A percentile compares a stretch with the other conserved stretches of the same genome.
These are phyloP conservation scores for Allium fistulosum DNA, from an alignment of 106 monocot species.

Conservation along the genomic window DNA sequence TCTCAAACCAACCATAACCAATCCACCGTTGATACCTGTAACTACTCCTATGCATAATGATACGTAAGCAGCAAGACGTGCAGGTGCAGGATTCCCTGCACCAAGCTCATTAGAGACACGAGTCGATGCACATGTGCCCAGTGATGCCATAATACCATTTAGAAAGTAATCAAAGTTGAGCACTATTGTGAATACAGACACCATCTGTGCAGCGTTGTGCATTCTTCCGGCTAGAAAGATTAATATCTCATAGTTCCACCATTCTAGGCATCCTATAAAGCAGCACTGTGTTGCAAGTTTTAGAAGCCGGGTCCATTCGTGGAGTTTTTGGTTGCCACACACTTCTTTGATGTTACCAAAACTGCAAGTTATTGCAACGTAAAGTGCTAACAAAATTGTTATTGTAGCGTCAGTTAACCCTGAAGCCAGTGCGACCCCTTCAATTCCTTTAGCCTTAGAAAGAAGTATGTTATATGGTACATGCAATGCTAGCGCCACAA, in stretches of 20 bases:
- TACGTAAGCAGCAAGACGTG: constrained; percentile 23
- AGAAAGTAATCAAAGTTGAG: constrained; percentile 72
- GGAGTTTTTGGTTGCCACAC: constrained; percentile 17
- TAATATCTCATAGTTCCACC: constrained; percentile 81
- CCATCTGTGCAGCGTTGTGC: constrained; percentile 11
- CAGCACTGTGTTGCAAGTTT: constrained; percentile 35
- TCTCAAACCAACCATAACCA: constrained; percentile 13
- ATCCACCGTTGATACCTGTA: constrained; percentile 17
- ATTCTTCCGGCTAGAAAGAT: constrained; percentile 40
- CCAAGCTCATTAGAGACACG: constrained; percentile 74
- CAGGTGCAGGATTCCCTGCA: constrained; percentile 10
- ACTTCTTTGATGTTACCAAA: neutral
- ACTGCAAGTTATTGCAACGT: constrained; percentile 30
- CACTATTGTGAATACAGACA: constrained; percentile 41
- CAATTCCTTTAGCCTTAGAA: constrained; percentile 29
- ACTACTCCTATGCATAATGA: constrained; percentile 15
- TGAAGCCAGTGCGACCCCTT: constrained; percentile 61
- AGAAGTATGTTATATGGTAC: constrained; percentile 46
- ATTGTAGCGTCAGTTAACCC: constrained; percentile 57
- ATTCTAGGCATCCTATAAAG: constrained; percentile 58
- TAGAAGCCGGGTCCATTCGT: constrained; percentile 21
- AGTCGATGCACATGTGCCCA: constrained; percentile 37
- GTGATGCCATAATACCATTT: constrained; percentile 42
- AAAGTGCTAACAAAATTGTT: constrained; percentile 33
- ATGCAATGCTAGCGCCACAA: constrained; percentile 43